Conservation (phyloP, 768 basidiomycete genomes). For the Panaeolus cyanescens region DNA sequence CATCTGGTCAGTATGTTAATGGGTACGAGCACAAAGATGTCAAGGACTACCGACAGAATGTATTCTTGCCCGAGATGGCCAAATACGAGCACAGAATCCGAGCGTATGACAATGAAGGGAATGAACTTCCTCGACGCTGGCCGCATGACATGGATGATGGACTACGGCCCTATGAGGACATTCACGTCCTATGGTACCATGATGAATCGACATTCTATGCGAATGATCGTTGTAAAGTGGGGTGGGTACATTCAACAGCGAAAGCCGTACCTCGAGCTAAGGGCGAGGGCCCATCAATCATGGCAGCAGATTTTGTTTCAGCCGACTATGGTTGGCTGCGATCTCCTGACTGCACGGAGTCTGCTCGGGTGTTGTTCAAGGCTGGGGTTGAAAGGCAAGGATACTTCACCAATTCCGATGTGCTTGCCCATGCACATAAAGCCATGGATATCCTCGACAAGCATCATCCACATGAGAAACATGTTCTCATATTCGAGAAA, state of each 20-base stretch:
- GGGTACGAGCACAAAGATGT: slow-evolving; percentile 37
- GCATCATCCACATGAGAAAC: slow-evolving; percentile 28
- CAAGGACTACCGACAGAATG: slow-evolving; percentile 25
- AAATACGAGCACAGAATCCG: slow-evolving; percentile 11
- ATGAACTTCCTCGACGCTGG: background rate
- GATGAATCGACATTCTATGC: slow-evolving; percentile 35
- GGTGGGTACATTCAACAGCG: slow-evolving; percentile 21
- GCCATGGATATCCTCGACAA: slow-evolving; percentile 22
- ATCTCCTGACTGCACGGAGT: slow-evolving; percentile 17
- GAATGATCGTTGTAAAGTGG: slow-evolving; percentile 22
- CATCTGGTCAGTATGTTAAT: slow-evolving; percentile 33
- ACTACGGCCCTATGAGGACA: background rate
- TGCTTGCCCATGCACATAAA: slow-evolving; percentile 23
- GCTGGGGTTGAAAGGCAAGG: slow-evolving; percentile 29
- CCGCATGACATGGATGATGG: background rate
- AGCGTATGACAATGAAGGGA: background rate
- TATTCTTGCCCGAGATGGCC: slow-evolving; percentile 20
- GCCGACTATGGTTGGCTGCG: slow-evolving; percentile 28
- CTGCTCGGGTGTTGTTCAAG: slow-evolving; percentile 20
- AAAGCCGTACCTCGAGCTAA: slow-evolving; percentile 22
- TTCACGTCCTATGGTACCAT: slow-evolving; percentile 23
- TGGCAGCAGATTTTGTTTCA: slow-evolving; percentile 38
- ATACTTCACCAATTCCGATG: slow-evolving; percentile 31
- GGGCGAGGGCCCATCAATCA: slow-evolving; percentile 39
- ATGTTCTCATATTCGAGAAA: slow-evolving; percentile 20